Conservation (phyloP, 169 alveolate genomes). For the Cryptosporidium muris region DNA sequence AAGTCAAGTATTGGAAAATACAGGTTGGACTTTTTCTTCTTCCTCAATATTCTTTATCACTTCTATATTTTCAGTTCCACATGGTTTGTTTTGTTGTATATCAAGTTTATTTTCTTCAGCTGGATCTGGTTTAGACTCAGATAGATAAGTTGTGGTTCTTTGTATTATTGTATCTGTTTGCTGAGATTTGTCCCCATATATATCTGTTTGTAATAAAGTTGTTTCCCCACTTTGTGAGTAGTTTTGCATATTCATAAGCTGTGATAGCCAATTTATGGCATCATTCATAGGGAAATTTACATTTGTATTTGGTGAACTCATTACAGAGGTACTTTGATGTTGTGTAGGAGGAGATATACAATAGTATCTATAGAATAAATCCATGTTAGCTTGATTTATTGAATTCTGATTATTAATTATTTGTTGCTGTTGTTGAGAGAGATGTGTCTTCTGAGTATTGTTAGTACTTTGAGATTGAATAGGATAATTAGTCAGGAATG, state of each 20-base stretch:
- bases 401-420: conserved; percentile 26
- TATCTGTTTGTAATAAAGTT: too few relatives aligned
- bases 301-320: background rate
- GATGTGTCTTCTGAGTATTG: conserved; percentile 18
- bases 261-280: background rate
- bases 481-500: conserved; percentile 35
- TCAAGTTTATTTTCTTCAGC: too few relatives aligned
- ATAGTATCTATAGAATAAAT: conserved; percentile 40
- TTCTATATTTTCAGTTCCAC: too few relatives aligned
- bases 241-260: too few relatives aligned
- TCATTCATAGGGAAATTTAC: conserved; percentile 14
- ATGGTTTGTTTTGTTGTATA: too few relatives aligned
- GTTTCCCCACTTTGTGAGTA: too few relatives aligned
- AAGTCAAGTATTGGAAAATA: too few relatives aligned
- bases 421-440: conserved; percentile 12
- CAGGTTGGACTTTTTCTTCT: too few relatives aligned
- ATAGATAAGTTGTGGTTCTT: background rate
- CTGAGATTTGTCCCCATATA: too few relatives aligned
- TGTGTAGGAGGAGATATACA: conserved; percentile 21
- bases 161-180: conserved; percentile 9
- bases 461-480: conserved; percentile 33
- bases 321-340: background rate
- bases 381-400: conserved; percentile 31
- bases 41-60: too few relatives aligned
- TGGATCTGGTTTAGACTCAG: too few relatives aligned